Conservation (phyloP, 164 flowering plant species). For the Piper longum region DNA sequence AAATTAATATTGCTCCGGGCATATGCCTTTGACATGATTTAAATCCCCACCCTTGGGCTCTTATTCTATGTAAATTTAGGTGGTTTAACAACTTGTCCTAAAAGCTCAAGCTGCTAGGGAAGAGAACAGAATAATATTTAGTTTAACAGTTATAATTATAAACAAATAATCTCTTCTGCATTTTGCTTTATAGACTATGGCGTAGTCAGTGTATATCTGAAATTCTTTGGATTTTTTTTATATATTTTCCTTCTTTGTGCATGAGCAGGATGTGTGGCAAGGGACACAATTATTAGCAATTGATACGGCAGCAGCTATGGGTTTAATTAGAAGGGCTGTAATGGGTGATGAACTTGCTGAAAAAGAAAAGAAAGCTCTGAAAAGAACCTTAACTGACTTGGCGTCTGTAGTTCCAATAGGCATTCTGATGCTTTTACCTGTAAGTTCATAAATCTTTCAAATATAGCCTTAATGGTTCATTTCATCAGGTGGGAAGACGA, state of each 20-base stretch:
- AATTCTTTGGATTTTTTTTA: background rate
- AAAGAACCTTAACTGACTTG: constrained; percentile 76
- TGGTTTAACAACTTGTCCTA: no score
- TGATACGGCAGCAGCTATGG: constrained; percentile 77
- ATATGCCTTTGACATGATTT: no score
- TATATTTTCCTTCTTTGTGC: constrained; percentile 4
- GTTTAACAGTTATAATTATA: no score
- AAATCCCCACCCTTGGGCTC: no score
- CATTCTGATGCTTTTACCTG: constrained; percentile 95
- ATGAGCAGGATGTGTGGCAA: constrained; percentile 84
- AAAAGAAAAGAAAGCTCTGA: constrained; percentile 72
- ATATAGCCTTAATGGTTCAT: background rate
- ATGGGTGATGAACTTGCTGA: constrained; percentile 83
- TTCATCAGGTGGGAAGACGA: no score
- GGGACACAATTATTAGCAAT: constrained; percentile 94
- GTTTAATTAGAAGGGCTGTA: constrained; percentile 49
- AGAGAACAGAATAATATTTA: no score
- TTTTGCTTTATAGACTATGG: background rate
- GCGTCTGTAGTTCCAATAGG: constrained; percentile 97
- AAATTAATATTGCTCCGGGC: no score
- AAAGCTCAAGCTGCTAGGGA: no score
- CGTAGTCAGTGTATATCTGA: background rate
- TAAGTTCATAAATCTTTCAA: constrained; percentile 21
- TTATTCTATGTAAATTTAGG: no score
- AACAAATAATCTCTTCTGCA: no score